These are phyloP conservation scores for Calonectria hongkongensis DNA, from an alignment of 2,329 filamentous ascomycete genomes.

Conservation along the genomic window DNA sequence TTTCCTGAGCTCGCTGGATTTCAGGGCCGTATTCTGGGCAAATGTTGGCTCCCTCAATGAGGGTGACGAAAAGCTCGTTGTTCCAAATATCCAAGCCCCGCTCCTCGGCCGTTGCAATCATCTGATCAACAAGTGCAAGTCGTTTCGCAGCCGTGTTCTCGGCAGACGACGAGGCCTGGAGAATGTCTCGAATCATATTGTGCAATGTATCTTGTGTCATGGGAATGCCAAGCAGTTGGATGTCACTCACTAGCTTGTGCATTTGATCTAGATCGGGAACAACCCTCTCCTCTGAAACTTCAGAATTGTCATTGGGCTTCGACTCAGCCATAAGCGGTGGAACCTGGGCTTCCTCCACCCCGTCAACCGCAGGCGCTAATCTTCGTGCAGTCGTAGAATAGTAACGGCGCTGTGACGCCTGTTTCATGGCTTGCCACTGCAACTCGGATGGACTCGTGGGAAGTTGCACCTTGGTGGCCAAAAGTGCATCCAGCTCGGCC, in stretches of 20 bases:
- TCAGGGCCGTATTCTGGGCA: slow-evolving; percentile 57
- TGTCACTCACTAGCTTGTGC: slow-evolving; percentile 59
- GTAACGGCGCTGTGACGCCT: slow-evolving; percentile 58
- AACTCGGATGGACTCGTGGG: slow-evolving; percentile 55
- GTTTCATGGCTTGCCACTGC: slow-evolving; percentile 61
- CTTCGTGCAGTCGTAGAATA: slow-evolving; percentile 59
- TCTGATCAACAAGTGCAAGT: slow-evolving; percentile 63
- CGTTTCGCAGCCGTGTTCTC: slow-evolving; percentile 55
- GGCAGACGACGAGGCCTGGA: slow-evolving; percentile 51
- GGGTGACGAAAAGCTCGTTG: slow-evolving; percentile 68
- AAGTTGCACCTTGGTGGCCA: slow-evolving; percentile 59
- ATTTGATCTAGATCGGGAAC: slow-evolving; percentile 48
- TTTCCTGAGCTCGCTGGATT: slow-evolving; percentile 64
- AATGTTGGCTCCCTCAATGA: slow-evolving; percentile 64
- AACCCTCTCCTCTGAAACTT: neutral
- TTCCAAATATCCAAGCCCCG: slow-evolving; percentile 65
- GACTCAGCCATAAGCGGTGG: neutral
- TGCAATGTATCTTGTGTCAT: slow-evolving; percentile 61
- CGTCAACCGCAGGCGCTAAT: slow-evolving; percentile 39
- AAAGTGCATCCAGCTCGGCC: slow-evolving; percentile 55
- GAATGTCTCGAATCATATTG: slow-evolving; percentile 63
- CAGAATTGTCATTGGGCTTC: neutral
- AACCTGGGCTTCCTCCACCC: neutral
- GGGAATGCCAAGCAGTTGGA: slow-evolving; percentile 62
- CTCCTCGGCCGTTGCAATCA: slow-evolving; percentile 67